Evolutionary conservation across 805 yeast species (phyloP).

Genomic region (Diddensiella transvaalensis): DNA sequence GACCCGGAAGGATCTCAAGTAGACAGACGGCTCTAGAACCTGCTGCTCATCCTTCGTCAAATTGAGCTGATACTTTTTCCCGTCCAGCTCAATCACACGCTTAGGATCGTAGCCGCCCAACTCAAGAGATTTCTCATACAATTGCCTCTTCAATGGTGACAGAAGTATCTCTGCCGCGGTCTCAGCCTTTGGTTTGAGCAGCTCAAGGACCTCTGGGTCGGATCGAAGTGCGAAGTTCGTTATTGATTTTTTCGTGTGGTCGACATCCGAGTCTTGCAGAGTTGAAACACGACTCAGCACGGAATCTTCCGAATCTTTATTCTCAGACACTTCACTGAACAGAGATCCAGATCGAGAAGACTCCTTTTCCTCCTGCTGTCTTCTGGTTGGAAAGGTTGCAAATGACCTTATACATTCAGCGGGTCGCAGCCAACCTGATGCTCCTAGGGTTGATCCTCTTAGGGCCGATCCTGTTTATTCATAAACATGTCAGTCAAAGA

Average conservation of each 20-base stretch:
- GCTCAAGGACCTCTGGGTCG: conserved; percentile 41
- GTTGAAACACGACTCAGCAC: conserved; percentile 15
- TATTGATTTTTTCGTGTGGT: background rate
- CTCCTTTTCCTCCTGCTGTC: background rate
- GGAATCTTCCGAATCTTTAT: conserved; percentile 17
- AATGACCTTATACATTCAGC: background rate
- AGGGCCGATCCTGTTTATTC: too few species aligned
- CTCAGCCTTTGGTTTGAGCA: conserved; percentile 49
- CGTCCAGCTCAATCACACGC: conserved; percentile 46
- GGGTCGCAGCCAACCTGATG: too few species aligned
- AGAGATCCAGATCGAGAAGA: conserved; percentile 15
- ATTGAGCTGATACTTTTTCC: conserved; percentile 50
- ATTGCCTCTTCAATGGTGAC: conserved; percentile 64
- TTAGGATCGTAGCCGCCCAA: conserved; percentile 68
- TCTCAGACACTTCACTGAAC: conserved; percentile 21
- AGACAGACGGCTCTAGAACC: conserved; percentile 84
- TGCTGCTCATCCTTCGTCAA: conserved; percentile 66
- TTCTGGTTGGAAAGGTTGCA: background rate
- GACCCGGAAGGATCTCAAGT: conserved; percentile 72
- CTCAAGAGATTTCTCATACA: conserved; percentile 54
- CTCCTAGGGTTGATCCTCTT: too few species aligned
- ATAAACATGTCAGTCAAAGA: too few species aligned
- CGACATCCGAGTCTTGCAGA: conserved; percentile 1
- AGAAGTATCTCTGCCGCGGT: conserved; percentile 54
- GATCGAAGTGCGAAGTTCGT: conserved; percentile 17